Base-by-base conservation (phyloP, 139 green algal genomes). In the Ulvella scutata region DNA sequence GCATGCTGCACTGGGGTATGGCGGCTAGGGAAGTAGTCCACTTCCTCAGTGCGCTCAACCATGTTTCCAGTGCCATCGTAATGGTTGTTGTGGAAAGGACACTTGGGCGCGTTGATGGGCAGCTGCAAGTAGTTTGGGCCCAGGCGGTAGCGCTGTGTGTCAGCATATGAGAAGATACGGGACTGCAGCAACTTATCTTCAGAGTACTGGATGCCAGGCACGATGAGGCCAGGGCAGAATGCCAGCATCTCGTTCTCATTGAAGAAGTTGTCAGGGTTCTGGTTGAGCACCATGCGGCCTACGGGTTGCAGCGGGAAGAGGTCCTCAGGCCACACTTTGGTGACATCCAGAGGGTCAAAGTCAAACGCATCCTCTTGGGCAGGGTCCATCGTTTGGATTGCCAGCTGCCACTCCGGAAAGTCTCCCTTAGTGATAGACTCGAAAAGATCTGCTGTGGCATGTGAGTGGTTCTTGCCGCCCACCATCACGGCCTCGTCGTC, bases 51-150 rank as follows among this genome's bases (percentile, higher is more conserved):
- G 37, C 92, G 82, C 80, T 94, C 83, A 84, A 94, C 90, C 83
- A 96, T 95, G 85, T 98, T 98, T 93, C 98, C 98, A 82, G 94
- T 86, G 28, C 93, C 92, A 44, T 98, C 93, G 73, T 98, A 91
- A 86, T 98, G 93, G 83, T 98, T 98, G 85, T 98, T 95, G 84
- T 96, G 91, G 79, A 92, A 82, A 9, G 87, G 51, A 72, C 78
- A 89, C 76, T 85, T 88, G 73, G 92, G 92, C 28, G 91, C 91
- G 79, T 97, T 97, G 72, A 85, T 85, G 4, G 92, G 92, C 67
- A 97, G 82, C 85, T 43, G 76, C 62, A 98, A 87, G 88, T 98
- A 98, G 88, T 98, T 98, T 76, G 91, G 88, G 10, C 93, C 93
- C 78, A 98, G 85, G 43, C 93, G 81, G 82, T 98, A 87, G 73